Conservation (phyloP, 2,329 filamentous ascomycete genomes). For the Didymella exigua region DNA sequence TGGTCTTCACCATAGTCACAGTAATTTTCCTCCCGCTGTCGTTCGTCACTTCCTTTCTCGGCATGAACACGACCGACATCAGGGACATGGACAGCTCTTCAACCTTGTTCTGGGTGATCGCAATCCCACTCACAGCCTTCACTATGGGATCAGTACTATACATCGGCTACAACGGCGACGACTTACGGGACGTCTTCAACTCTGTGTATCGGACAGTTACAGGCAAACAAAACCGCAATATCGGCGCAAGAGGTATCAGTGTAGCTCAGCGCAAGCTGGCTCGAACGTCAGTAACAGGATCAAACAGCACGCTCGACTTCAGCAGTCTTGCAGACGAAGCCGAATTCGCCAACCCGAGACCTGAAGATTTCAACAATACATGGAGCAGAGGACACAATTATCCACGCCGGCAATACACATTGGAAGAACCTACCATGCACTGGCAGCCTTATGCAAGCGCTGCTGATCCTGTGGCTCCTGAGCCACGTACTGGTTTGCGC, state of each 20-base stretch:
- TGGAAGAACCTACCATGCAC: neutral
- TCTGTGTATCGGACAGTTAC: slow-evolving; percentile 21
- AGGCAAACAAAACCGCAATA: slow-evolving; percentile 26
- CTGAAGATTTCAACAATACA: neutral
- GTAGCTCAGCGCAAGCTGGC: slow-evolving; percentile 35
- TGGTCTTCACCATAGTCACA: slow-evolving; percentile 54
- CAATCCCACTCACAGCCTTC: slow-evolving; percentile 35
- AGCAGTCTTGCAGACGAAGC: slow-evolving; percentile 27
- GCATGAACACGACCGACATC: slow-evolving; percentile 51
- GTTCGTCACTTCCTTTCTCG: slow-evolving; percentile 52
- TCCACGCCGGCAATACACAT: neutral
- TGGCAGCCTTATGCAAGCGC: slow-evolving; percentile 5
- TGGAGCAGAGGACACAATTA: neutral
- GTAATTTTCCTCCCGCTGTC: slow-evolving; percentile 53
- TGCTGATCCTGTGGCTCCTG: neutral
- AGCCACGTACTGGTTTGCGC: neutral
- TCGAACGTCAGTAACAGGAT: slow-evolving; percentile 6
- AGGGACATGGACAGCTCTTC: slow-evolving; percentile 49
- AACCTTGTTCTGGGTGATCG: slow-evolving; percentile 48
- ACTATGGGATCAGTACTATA: slow-evolving; percentile 34
- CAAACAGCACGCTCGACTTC: slow-evolving; percentile 20
- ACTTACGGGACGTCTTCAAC: slow-evolving; percentile 23
- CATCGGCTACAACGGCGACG: slow-evolving; percentile 40
- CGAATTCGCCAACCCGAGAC: slow-evolving; percentile 29
- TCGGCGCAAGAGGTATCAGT: slow-evolving; percentile 27